Base-by-base conservation (phyloP, 495 filamentous ascomycete species). In the Cetradonia linearis region DNA sequence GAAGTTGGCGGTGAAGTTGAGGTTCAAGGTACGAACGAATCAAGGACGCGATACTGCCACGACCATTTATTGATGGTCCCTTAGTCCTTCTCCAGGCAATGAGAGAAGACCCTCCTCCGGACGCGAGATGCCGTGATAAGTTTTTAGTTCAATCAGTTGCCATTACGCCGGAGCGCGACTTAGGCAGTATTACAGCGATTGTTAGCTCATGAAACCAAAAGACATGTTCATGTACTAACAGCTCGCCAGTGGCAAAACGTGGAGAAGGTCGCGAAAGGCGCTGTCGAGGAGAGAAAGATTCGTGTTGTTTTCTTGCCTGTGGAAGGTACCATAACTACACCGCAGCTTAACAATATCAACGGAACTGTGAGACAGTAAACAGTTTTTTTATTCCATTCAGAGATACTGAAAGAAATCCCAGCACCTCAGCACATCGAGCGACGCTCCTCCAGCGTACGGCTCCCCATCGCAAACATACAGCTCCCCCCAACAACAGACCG, bases 101-200 rank as follows among this genome's bases (percentile, higher is more conserved):
- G 94, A 96, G 95, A 76, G 84, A 91, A 67, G 90, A 96, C 68
- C 93, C 92, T 30, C 81, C 93, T 3, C 59, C 72, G 36, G 91
- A 95, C 68, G 86, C 85, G 42, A 89, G 89, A 68, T 97, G 92
- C 78, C 85, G 89, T 70, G 93, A 98, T 77, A 98, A 98, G 76
- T 98, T 98, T 72, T 81, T 98, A 53, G 94, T 98, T 38, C 93
- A 98, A 74, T 94, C 92, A 23, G 88, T 96, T 60, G 75, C 82
- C 37, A 88, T 98, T 65, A 85, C 86, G 5, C 80, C 80, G 60
- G 91, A 95, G 62, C 86, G 86, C 74, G 90, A 96, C 67, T 86
- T 85, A 63, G 77, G 77, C 36, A 92, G 83, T 68, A 81, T 92
- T n/a, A 75, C 81, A 44, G 77, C 87, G 25, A 88, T 95, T 69